A percentile compares a stretch with the other conserved stretches of the same genome.
phyloP scores from a whole-genome alignment of 495 filamentous ascomycete genomes.

The Hypoxylon subgilvum region DNA sequence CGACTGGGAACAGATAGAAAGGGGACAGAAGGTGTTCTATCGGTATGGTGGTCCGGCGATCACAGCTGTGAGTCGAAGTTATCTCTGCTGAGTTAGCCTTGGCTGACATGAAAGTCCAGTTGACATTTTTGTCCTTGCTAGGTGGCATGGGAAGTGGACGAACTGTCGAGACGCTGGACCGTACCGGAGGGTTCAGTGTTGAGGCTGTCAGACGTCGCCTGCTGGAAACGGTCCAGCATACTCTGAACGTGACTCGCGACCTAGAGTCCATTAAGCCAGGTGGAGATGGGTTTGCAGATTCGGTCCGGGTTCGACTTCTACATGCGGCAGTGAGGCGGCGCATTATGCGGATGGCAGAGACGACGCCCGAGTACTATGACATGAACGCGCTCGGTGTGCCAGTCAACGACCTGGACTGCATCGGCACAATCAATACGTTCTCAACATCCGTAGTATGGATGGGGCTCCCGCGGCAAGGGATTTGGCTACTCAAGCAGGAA shows the following conservation, averaged over 20 bases:
- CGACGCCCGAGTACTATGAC: slow-evolving; percentile 68
- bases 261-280: slow-evolving; percentile 70
- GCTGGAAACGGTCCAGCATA: slow-evolving; percentile 77
- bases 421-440: slow-evolving; percentile 73
- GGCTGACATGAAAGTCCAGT: slow-evolving; percentile 31
- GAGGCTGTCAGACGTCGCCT: slow-evolving; percentile 71
- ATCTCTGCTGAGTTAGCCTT: neutral
- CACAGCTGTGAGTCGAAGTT: slow-evolving; percentile 48
- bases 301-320: slow-evolving; percentile 75
- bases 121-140: slow-evolving; percentile 69
- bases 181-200: slow-evolving; percentile 79
- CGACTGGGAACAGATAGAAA: slow-evolving; percentile 76
- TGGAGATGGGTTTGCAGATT: slow-evolving; percentile 70
- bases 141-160: slow-evolving; percentile 68
- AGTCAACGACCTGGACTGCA: slow-evolving; percentile 75
- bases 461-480: slow-evolving; percentile 73
- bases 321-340: slow-evolving; percentile 72
- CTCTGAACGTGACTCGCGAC: slow-evolving; percentile 71
- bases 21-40: slow-evolving; percentile 73
- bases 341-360: slow-evolving; percentile 63
- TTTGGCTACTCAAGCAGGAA: slow-evolving; percentile 67
- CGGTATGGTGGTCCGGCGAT: slow-evolving; percentile 73
- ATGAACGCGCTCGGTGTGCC: slow-evolving; percentile 66
- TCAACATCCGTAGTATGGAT: slow-evolving; percentile 70
- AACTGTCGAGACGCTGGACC: slow-evolving; percentile 74